These are phyloP conservation scores for Phialophora tarda DNA, from an alignment of 2,329 filamentous ascomycete genomes.

Conservation along the genomic window DNA sequence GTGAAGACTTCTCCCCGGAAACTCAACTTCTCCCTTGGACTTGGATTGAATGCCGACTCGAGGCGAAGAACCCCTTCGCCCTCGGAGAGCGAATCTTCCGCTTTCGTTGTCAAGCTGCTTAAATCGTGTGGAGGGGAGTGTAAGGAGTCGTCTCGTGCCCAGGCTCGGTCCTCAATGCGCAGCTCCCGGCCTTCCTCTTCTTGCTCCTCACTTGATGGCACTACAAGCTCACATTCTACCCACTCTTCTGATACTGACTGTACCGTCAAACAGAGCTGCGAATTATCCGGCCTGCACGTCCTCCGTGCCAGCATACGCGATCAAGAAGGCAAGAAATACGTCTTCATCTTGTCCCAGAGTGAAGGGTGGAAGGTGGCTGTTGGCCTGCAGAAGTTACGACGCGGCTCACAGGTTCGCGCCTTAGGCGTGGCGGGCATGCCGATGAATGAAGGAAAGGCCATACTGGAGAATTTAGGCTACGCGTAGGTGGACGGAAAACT, in stretches of 20 bases:
- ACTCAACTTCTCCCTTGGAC: conserved; percentile 24
- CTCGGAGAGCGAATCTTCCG: conserved; percentile 22
- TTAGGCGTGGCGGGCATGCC: conserved; percentile 61
- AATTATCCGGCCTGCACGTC: conserved; percentile 58
- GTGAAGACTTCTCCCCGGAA: conserved; percentile 8
- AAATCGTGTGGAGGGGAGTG: conserved; percentile 57
- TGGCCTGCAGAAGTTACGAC: conserved; percentile 61
- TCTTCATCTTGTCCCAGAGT: conserved; percentile 64
- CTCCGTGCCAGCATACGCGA: conserved; percentile 65
- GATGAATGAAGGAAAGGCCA: conserved; percentile 49
- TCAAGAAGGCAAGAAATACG: conserved; percentile 65
- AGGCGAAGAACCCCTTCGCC: conserved; percentile 21
- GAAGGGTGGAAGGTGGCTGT: conserved; percentile 68
- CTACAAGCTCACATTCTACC: conserved; percentile 23
- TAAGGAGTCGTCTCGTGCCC: conserved; percentile 49
- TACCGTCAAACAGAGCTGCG: conserved; percentile 44
- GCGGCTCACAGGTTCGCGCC: conserved; percentile 61
- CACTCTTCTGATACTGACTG: conserved; percentile 15
- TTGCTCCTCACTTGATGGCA: neutral
- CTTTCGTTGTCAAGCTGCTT: conserved; percentile 61
- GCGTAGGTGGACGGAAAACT: conserved; percentile 36
- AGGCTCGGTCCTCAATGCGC: conserved; percentile 45
- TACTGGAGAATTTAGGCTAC: conserved; percentile 50
- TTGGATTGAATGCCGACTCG: conserved; percentile 19
- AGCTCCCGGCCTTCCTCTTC: conserved; percentile 52